Conservation (phyloP, 148 eudicot genomes). For the Rhododendron ovatum region DNA sequence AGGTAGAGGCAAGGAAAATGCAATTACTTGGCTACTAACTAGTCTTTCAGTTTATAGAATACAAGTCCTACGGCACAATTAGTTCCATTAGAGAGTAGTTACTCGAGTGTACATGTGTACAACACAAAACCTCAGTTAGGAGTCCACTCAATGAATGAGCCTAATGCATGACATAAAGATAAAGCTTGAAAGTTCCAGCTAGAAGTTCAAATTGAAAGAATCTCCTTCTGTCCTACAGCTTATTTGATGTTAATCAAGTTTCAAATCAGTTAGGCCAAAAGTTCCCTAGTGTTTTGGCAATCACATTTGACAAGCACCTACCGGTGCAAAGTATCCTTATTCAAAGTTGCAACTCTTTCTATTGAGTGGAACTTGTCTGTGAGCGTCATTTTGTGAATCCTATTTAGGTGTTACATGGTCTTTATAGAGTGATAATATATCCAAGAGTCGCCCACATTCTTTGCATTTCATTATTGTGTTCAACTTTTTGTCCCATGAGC, state of each 20-base stretch:
- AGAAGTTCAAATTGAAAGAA: neutral
- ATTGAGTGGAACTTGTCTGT: neutral
- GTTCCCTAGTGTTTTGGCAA: neutral
- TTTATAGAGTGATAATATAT: neutral
- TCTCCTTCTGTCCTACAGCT: neutral
- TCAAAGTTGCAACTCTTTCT: neutral
- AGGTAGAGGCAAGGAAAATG: conserved; percentile 2
- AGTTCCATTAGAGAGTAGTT: neutral
- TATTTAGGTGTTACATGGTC: neutral
- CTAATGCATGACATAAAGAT: neutral
- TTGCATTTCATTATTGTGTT: neutral
- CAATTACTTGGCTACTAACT: neutral
- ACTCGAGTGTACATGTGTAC: neutral
- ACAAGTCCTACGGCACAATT: neutral
- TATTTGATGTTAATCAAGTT: neutral
- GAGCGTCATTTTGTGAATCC: neutral
- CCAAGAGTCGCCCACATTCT: neutral
- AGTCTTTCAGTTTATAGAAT: neutral
- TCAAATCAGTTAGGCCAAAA: neutral
- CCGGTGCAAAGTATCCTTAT: neutral
- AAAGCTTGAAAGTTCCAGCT: neutral
- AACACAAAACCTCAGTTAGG: neutral
- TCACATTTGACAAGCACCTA: neutral
- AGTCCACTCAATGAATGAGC: neutral
- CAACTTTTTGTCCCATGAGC: neutral